phyloP scores from a whole-genome alignment of 257 asterid genomes.

The Solanum okadae region DNA sequence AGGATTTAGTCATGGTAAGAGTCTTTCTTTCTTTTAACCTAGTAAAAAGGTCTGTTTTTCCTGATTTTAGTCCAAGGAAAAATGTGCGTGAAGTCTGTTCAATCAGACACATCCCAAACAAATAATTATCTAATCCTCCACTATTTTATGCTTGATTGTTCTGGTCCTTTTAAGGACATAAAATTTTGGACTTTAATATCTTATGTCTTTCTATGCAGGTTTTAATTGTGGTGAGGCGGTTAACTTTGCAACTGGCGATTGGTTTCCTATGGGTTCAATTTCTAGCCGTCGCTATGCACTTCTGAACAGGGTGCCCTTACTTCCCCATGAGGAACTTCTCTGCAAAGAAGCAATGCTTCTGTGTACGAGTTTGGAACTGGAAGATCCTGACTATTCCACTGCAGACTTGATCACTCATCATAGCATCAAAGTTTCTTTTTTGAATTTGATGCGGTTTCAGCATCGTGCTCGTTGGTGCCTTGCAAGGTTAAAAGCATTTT shows the following conservation, averaged over 20 bases:
- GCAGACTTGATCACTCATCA: constrained; percentile 35
- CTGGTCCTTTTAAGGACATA: neutral
- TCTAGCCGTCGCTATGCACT: constrained; percentile 90
- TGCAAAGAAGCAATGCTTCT: constrained; percentile 93
- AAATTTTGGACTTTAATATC: neutral
- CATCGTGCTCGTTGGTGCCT: constrained; percentile 87
- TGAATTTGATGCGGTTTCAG: constrained; percentile 74
- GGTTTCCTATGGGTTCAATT: constrained; percentile 89
- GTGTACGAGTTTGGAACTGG: constrained; percentile 21
- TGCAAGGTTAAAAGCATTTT: constrained; percentile 35
- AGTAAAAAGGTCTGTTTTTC: neutral
- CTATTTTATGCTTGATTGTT: neutral
- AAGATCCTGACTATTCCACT: constrained; percentile 33
- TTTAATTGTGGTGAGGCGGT: constrained; percentile 99
- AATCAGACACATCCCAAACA: neutral
- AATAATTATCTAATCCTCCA: neutral
- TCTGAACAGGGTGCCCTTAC: constrained; percentile 74
- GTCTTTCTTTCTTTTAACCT: neutral
- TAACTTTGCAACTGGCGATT: constrained; percentile 88
- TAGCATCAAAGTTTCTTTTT: constrained; percentile 57
- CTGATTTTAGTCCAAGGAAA: neutral
- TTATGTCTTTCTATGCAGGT: constrained; percentile 29
- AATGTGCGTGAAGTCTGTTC: neutral
- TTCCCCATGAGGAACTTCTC: constrained; percentile 94
- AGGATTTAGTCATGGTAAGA: constrained; percentile 94